Evolutionary conservation across 164 flowering plant genomes (phyloP), one percentile per base, ranked within the genome.

Genomic region (Magnolia sinica): DNA sequence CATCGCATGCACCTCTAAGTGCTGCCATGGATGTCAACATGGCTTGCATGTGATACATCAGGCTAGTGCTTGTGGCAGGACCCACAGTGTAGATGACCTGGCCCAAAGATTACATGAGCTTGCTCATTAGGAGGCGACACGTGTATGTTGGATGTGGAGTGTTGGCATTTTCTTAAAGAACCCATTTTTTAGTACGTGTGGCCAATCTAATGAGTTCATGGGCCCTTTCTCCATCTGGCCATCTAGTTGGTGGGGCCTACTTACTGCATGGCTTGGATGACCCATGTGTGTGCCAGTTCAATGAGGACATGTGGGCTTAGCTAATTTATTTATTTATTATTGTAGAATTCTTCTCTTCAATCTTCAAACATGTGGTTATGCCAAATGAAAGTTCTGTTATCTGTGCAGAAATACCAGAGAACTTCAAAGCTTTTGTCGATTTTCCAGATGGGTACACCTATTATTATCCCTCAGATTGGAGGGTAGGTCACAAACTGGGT

Each of bases 391-490:
- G 11, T 76, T 78, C 31, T 70, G 23, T 75, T 75, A 66, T 72
- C 52, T 73, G 50, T 76, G 84, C 90, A 92, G 98, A 85, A 78
- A 81, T 85, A 66, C 96, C 92, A 7, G 64, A 84, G 58, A 90
- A 87, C 45, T 91, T 88, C 78, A 74, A 72, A 64, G 80, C 88
- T 31, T 95, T 87, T 81, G 91, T 91, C 18, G 98, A 92, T 84
- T 45, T n/a, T 49, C 16, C 22, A 77, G 97, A 95, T 85, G 97
- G 98, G 61, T 92, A 95, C 82, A 83, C 96, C 9, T 95, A 91
- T 77, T 83, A 80, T 64, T 91, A 91, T 83, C 97, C 98, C 77
- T 86, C 93, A 64, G 98, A 95, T 81, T 95, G 97, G 97, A 88
- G 89, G 86, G 96, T 90, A 85, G 66, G 84, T 76, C 49, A 23